A percentile compares a stretch with the other conserved stretches of the same genome.
Conservation (phyloP, 805 yeast species). For the Candida maris region DNA sequence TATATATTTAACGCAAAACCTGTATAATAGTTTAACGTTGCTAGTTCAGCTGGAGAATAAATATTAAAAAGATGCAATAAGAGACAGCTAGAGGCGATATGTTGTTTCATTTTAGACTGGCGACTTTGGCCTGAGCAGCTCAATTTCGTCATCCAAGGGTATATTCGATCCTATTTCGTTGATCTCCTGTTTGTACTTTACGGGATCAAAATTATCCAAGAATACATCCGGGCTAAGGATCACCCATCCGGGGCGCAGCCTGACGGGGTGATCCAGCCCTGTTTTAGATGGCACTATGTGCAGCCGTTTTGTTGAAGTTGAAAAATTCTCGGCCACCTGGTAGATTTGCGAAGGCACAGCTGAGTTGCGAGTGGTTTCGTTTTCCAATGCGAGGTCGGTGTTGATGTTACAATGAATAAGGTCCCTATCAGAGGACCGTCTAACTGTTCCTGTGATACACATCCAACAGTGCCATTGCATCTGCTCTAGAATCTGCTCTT, state of each 20-base stretch:
- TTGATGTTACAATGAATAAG: slow-evolving; percentile 90
- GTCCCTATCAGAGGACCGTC: slow-evolving; percentile 79
- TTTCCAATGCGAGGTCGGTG: slow-evolving; percentile 79
- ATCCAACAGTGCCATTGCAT: slow-evolving; percentile 97
- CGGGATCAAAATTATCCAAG: slow-evolving; percentile 61
- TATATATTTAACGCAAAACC: not conserved
- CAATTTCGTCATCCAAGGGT: slow-evolving; percentile 71
- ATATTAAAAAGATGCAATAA: too few species aligned
- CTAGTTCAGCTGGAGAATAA: not conserved
- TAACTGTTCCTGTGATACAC: slow-evolving; percentile 93
- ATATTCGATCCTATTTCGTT: slow-evolving; percentile 48
- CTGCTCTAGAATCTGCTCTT: slow-evolving; percentile 54
- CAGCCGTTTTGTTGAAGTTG: slow-evolving; percentile 73
- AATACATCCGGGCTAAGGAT: slow-evolving; percentile 80
- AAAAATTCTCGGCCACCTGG: slow-evolving; percentile 82
- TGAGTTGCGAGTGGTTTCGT: slow-evolving; percentile 35
- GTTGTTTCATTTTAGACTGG: too few species aligned
- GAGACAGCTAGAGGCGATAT: too few species aligned
- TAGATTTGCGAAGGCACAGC: slow-evolving; percentile 76
- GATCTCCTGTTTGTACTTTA: slow-evolving; percentile 42
- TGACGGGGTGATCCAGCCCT: slow-evolving; percentile 61
- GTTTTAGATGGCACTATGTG: slow-evolving; percentile 79
- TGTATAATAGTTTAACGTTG: not conserved
- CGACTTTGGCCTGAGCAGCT: slow-evolving; percentile 77
- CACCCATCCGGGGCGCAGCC: slow-evolving; percentile 85